Evolutionary conservation across 2,329 filamentous ascomycete species (phyloP).

Genomic region (Coleophoma crateriformis): DNA sequence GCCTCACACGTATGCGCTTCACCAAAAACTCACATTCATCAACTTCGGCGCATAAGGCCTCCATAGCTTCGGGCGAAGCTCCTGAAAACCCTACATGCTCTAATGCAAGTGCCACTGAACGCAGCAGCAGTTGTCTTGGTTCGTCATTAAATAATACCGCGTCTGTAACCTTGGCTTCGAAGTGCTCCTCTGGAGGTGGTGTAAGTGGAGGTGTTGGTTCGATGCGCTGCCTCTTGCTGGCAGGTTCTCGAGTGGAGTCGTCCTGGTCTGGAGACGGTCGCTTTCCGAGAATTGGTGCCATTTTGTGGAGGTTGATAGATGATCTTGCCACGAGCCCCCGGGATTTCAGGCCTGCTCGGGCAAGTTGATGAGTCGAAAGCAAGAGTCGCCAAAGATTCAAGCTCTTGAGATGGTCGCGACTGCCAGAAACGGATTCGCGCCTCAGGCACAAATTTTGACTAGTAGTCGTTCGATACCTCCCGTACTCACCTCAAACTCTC

Average conservation of each 20-base stretch:
- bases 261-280: constrained; percentile 16
- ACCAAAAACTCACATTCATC: constrained; percentile 47
- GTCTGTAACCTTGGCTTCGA: background rate
- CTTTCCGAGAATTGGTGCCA: constrained; percentile 14
- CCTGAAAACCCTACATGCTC: constrained; percentile 53
- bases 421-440: no score
- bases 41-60: constrained; percentile 48
- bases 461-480: no score
- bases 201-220: constrained; percentile 14
- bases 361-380: no score
- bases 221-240: constrained; percentile 18
- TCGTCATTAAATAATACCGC: constrained; percentile 21
- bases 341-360: no score
- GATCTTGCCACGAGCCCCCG: background rate
- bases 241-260: constrained; percentile 14
- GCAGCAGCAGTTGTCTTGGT: constrained; percentile 33
- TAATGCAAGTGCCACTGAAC: constrained; percentile 50
- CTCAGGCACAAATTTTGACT: no score
- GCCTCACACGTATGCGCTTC: background rate
- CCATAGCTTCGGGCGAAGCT: constrained; percentile 49
- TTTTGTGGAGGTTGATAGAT: constrained; percentile 8
- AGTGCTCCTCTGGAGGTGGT: constrained; percentile 17
- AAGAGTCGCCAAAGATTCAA: no score
- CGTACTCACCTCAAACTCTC: no score
- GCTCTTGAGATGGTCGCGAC: no score